Evolutionary conservation across 495 filamentous ascomycete genomes (phyloP), one percentile per base, ranked within the genome.

Genomic region (Aspergillus kassunensis): DNA sequence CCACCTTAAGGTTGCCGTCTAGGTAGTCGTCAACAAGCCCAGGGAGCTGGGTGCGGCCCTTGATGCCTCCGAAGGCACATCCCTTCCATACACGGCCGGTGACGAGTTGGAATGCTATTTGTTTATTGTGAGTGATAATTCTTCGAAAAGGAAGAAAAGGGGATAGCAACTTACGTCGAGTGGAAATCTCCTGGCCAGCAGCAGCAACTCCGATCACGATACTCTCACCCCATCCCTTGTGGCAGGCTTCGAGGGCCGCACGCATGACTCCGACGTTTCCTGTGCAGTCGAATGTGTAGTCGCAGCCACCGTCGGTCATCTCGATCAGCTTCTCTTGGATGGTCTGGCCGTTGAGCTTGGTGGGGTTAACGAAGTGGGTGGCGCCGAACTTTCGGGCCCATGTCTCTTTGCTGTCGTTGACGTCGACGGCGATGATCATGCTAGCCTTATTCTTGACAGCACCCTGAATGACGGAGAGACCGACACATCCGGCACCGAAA

Each of bases 241-340:
- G 95, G 74, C 93, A 98, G 31, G 93, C 91, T 76, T 98, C 93
- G 41, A 98, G 81, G 39, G 93, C 93, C 24, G 88, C 88, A 53
- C 93, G 82, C 93, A 98, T 98, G 30, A 98, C 93, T 45, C 85
- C 80, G 21, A 96, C 91, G 62, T 97, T 97, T 16, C 93, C 93
- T 4, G 93, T 98, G 76, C 93, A 98, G 75, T 98, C 93, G 65
- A 98, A 98, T 41, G 93, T 98, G 75, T 97, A 98, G 75, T 98
- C 93, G 65, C 91, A 93, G 15, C 93, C 93, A 53, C 93, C 93
- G 67, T 98, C 93, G n/a, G 93, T 98, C 87, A 97, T 89, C 75
- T 97, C 93, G 57, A 97, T 85, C 51, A 98, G 77, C 73, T 89
- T 80, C 61, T 95, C 89, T 68, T 95, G 88, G 51, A 97, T 86